These are phyloP conservation scores for Elsinoe fawcettii DNA, from an alignment of 2,329 filamentous ascomycete species.

Conservation along the genomic window DNA sequence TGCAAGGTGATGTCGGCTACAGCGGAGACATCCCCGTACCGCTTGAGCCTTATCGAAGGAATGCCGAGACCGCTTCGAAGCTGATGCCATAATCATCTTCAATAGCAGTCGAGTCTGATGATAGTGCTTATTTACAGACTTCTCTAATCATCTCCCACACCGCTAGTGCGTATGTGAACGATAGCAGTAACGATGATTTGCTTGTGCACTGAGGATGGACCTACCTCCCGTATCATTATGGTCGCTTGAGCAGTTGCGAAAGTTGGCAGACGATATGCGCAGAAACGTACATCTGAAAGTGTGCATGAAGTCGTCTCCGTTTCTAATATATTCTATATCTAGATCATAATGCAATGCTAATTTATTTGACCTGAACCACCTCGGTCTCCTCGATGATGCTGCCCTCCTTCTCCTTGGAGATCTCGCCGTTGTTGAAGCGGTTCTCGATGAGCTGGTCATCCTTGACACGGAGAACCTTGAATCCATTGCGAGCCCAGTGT, in stretches of 20 bases:
- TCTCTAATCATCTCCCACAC: no score
- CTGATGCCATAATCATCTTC: conserved; percentile 31
- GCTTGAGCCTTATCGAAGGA: conserved; percentile 33
- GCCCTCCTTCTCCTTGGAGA: neutral
- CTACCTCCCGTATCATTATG: no score
- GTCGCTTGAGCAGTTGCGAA: no score
- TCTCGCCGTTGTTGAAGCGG: neutral
- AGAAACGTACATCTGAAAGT: no score
- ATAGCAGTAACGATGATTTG: no score
- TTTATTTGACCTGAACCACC: neutral
- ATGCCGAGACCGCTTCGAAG: conserved; percentile 30
- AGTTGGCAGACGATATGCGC: no score
- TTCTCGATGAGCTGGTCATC: conserved; percentile 14
- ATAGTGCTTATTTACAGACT: no score
- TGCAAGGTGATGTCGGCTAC: conserved; percentile 46
- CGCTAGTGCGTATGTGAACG: no score
- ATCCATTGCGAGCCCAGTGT: conserved; percentile 29
- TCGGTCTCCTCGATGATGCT: neutral
- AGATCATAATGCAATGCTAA: neutral
- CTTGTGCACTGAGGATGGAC: no score
- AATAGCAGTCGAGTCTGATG: no score
- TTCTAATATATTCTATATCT: neutral
- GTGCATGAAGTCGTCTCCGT: neutral
- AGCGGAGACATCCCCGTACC: conserved; percentile 41
- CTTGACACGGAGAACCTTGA: conserved; percentile 29